Conservation (phyloP, 176 grass and related monocot genomes). For the Guadua angustifolia region DNA sequence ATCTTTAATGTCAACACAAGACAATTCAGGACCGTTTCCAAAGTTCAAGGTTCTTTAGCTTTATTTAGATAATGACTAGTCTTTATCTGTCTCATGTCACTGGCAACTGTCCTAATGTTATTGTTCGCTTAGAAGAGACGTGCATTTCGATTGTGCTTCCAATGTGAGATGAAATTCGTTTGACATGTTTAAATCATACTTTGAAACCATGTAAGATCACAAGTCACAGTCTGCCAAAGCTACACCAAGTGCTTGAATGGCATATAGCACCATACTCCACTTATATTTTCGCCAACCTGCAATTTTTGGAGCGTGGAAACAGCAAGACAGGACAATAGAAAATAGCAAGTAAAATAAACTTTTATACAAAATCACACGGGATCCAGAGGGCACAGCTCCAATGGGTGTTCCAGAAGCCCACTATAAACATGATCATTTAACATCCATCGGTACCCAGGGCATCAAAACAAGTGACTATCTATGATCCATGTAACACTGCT, state of each 20-base stretch:
- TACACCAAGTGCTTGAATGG: too few species aligned
- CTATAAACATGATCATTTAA: constrained; percentile 45
- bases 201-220: background rate
- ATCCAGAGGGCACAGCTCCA: background rate
- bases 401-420: constrained; percentile 20
- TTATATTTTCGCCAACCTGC: too few species aligned
- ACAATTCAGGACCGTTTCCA: background rate
- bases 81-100: background rate
- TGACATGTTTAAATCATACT: background rate
- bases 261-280: too few species aligned
- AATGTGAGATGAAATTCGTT: background rate
- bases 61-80: background rate
- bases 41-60: background rate
- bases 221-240: too few species aligned
- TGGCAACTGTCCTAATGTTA: background rate
- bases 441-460: constrained; percentile 6
- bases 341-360: constrained; percentile 8
- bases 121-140: background rate
- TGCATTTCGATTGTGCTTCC: background rate
- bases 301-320: background rate
- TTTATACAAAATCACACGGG: constrained; percentile 40
- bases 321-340: background rate
- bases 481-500: constrained; percentile 26
- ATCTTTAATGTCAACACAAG: background rate
- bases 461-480: constrained; percentile 24